These are phyloP conservation scores for Chaetothyriales sp. DNA, from an alignment of 2,329 filamentous ascomycete genomes.

Conservation along the genomic window DNA sequence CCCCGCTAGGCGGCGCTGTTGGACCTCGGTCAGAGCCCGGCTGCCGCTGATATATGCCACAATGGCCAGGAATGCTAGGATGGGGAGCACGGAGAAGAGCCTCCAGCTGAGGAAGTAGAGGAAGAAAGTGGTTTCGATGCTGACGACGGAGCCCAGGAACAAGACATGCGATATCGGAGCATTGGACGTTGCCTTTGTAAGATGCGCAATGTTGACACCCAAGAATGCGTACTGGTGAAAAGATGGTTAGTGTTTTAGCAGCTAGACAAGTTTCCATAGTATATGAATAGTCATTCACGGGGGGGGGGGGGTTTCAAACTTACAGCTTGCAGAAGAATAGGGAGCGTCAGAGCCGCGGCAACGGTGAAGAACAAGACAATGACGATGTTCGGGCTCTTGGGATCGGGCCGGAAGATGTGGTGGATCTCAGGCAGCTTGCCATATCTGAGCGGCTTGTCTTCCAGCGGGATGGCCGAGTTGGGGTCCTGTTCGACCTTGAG, in stretches of 20 bases:
- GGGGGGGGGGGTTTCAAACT: slow-evolving; percentile 23
- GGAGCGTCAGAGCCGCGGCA: slow-evolving; percentile 58
- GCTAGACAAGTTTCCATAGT: too few relatives aligned
- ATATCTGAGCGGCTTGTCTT: slow-evolving; percentile 62
- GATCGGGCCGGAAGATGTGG: slow-evolving; percentile 73
- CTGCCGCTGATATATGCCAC: slow-evolving; percentile 75
- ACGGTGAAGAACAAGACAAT: slow-evolving; percentile 65
- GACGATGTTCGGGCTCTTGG: slow-evolving; percentile 63
- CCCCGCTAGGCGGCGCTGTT: slow-evolving; percentile 68
- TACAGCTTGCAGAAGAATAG: slow-evolving; percentile 56
- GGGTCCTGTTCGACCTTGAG: slow-evolving; percentile 51
- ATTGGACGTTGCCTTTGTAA: slow-evolving; percentile 55
- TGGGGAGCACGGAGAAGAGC: slow-evolving; percentile 74
- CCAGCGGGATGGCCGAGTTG: slow-evolving; percentile 41
- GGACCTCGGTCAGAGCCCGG: slow-evolving; percentile 82
- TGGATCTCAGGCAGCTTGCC: slow-evolving; percentile 71
- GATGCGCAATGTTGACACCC: slow-evolving; percentile 69
- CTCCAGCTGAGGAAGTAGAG: slow-evolving; percentile 88
- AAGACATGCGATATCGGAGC: slow-evolving; percentile 67
- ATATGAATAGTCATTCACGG: too few relatives aligned
- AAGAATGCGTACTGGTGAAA: slow-evolving; percentile 36
- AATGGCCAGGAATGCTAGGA: slow-evolving; percentile 49
- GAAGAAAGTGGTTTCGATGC: slow-evolving; percentile 85
- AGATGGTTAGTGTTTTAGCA: slow-evolving; percentile 48
- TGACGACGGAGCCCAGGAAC: slow-evolving; percentile 75